Evolutionary conservation across 2,329 filamentous ascomycete genomes (phyloP).

Genomic region (Claviceps paspali): DNA sequence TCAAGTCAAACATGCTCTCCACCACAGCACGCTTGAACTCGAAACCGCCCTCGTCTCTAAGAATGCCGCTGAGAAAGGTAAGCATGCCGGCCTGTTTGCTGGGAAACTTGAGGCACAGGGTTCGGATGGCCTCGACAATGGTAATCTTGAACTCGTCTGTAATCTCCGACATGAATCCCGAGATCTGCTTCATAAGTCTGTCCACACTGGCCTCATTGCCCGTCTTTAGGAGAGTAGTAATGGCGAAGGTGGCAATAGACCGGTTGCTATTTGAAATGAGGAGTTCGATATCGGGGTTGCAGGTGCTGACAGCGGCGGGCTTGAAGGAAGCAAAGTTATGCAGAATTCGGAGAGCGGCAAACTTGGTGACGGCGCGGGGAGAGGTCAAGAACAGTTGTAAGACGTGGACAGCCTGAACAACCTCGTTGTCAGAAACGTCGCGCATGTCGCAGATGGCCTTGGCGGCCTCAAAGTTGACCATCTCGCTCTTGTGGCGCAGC

Average conservation of each 20-base stretch:
- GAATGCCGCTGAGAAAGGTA: constrained; percentile 88
- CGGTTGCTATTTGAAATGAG: constrained; percentile 95
- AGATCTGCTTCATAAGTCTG: constrained; percentile 95
- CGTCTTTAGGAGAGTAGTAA: constrained; percentile 94
- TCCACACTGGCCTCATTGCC: constrained; percentile 96
- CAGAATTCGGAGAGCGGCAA: constrained; percentile 88
- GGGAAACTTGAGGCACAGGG: constrained; percentile 92
- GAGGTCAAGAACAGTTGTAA: constrained; percentile 94
- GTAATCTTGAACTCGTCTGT: constrained; percentile 99
- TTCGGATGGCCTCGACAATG: constrained; percentile 97
- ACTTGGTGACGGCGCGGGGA: constrained; percentile 90
- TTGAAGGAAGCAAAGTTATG: constrained; percentile 96
- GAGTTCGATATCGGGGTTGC: constrained; percentile 94
- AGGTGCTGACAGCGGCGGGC: constrained; percentile 76
- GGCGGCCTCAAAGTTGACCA: constrained; percentile 98
- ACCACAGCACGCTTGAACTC: constrained; percentile 97
- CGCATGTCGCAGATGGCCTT: constrained; percentile 95
- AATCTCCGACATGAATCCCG: constrained; percentile 96
- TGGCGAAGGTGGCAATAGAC: constrained; percentile 95
- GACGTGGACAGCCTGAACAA: constrained; percentile 83
- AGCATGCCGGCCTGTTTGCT: constrained; percentile 98
- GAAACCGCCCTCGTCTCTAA: constrained; percentile 92
- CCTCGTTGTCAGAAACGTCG: constrained; percentile 83
- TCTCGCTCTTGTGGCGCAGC: constrained; percentile 96
- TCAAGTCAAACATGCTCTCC: constrained; percentile 97